These are phyloP conservation scores for Ceratobasidium sp. DNA, from an alignment of 1,284 basidiomycete species.

Conservation along the genomic window DNA sequence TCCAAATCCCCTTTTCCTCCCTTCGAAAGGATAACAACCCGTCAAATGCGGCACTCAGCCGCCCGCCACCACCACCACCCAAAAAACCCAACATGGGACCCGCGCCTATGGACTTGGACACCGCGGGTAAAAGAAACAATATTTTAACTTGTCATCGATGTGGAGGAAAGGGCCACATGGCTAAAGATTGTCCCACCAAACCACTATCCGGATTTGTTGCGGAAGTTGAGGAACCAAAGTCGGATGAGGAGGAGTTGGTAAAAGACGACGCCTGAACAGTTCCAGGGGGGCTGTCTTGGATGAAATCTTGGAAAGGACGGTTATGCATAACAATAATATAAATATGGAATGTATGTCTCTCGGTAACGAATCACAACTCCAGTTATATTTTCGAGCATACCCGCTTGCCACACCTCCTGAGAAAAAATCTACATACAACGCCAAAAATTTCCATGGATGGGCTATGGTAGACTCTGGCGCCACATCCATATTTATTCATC, in stretches of 20 bases:
- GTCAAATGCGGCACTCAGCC: too few species aligned
- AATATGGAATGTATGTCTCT: not conserved
- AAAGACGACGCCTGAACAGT: too few species aligned
- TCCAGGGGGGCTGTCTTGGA: not conserved
- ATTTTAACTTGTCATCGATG: not conserved
- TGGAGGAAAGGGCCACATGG: not conserved
- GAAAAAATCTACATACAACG: not conserved
- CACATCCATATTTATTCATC: slow-evolving; percentile 3
- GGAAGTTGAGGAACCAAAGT: too few species aligned
- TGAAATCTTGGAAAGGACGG: not conserved
- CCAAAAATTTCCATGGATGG: not conserved
- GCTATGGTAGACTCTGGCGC: slow-evolving; percentile 13
- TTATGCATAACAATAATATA: not conserved
- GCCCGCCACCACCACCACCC: too few species aligned
- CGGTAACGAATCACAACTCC: not conserved
- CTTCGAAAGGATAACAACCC: too few species aligned
- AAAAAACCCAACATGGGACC: not conserved
- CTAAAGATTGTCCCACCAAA: not conserved
- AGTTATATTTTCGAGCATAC: not conserved
- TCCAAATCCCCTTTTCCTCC: too few species aligned
- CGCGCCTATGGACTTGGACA: not conserved
- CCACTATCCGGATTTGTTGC: not conserved
- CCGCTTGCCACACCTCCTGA: not conserved
- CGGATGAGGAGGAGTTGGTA: too few species aligned
- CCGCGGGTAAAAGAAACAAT: not conserved